Evolutionary conservation across 2,329 filamentous ascomycete genomes (phyloP).

Genomic region (Pezicula radicicola): DNA sequence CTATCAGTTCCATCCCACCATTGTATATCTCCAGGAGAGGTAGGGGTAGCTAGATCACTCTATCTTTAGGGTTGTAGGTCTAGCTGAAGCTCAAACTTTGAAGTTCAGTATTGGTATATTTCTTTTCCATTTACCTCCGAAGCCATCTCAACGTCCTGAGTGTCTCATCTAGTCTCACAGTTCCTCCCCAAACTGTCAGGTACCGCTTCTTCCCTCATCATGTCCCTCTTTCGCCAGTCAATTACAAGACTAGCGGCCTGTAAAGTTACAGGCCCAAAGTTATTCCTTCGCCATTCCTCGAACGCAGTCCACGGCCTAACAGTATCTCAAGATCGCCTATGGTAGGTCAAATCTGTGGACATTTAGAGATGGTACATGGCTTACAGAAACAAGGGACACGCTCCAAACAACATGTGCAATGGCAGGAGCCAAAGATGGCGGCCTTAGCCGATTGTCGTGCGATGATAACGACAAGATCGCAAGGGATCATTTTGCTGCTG

Average conservation of each 20-base stretch:
- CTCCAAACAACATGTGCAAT: constrained; percentile 2
- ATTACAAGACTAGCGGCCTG: neutral
- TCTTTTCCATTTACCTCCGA: neutral
- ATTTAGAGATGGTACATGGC: neutral
- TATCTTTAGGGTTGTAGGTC: too few species aligned
- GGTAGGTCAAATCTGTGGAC: neutral
- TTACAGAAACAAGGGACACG: neutral
- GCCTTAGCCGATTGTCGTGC: constrained; percentile 5
- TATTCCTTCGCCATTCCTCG: constrained; percentile 1
- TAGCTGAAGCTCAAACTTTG: too few species aligned
- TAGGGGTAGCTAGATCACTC: too few species aligned
- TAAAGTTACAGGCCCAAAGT: neutral
- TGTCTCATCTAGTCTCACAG: neutral
- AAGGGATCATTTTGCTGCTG: constrained; percentile 3
- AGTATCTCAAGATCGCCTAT: constrained; percentile 5
- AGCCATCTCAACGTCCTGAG: neutral
- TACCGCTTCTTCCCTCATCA: neutral
- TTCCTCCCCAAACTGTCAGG: neutral
- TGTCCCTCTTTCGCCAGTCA: neutral
- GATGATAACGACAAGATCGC: constrained; percentile 9
- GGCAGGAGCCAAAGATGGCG: constrained; percentile 6
- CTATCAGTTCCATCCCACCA: neutral
- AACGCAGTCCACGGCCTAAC: neutral
- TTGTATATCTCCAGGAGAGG: neutral
- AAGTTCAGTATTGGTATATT: neutral